These are phyloP conservation scores for Kazachstania bromeliacearum DNA, from an alignment of 805 yeast genomes.

Conservation along the genomic window DNA sequence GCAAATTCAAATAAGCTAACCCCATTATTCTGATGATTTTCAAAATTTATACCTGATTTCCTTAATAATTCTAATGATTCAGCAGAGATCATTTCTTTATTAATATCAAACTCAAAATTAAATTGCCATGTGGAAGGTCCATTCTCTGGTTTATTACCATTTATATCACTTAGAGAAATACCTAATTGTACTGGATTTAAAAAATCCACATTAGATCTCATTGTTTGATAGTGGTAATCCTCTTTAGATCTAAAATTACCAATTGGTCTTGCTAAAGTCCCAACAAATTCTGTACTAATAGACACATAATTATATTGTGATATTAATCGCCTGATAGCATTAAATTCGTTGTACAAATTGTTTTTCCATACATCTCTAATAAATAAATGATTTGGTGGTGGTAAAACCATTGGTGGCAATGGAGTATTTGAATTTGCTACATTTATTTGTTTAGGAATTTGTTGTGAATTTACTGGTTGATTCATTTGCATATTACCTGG, in stretches of 20 bases:
- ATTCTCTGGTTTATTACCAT: conserved; percentile 60
- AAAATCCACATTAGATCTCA: conserved; percentile 84
- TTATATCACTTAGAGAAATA: conserved; percentile 58
- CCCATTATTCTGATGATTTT: conserved; percentile 63
- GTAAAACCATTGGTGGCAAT: conserved; percentile 15
- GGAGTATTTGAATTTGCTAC: conserved; percentile 7
- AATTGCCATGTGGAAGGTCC: conserved; percentile 89
- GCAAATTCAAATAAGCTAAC: conserved; percentile 75
- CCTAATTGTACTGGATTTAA: conserved; percentile 82
- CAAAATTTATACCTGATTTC: conserved; percentile 77
- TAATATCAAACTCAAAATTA: conserved; percentile 74
- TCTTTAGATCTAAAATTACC: conserved; percentile 83
- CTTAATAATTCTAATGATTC: conserved; percentile 74
- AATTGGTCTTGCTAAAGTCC: conserved; percentile 90
- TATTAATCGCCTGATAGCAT: conserved; percentile 47
- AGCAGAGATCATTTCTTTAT: conserved; percentile 73
- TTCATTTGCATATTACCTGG: conserved; percentile 4
- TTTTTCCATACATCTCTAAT: conserved; percentile 67
- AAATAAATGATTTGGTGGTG: conserved; percentile 31
- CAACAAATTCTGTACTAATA: conserved; percentile 89
- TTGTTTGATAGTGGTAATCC: conserved; percentile 93
- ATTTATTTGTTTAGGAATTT: conserved; percentile 11
- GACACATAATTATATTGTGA: conserved; percentile 48
- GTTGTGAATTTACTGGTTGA: conserved; percentile 7
- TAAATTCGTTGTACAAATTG: conserved; percentile 60